These are phyloP conservation scores for Hygrocybe punicea DNA, from an alignment of 768 basidiomycete species.

Conservation along the genomic window DNA sequence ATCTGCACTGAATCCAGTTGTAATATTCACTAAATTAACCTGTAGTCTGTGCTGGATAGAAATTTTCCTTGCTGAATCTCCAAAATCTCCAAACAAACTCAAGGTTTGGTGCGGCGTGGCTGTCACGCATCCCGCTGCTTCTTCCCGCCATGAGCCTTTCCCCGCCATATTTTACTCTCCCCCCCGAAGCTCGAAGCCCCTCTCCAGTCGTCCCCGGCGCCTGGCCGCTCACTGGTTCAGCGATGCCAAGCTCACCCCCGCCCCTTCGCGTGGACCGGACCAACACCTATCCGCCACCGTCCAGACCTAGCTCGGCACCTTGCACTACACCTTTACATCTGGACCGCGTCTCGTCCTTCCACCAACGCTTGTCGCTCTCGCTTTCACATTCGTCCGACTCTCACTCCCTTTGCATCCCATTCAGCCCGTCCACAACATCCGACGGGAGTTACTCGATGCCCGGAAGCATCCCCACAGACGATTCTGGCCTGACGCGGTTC, in stretches of 20 bases:
- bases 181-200: background rate
- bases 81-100: background rate
- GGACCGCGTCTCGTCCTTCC: conserved; percentile 28
- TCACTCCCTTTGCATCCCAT: background rate
- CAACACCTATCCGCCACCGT: conserved; percentile 18
- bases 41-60: conserved; percentile 8
- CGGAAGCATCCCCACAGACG: conserved; percentile 14
- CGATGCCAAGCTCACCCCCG: background rate
- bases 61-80: conserved; percentile 2
- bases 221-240: conserved; percentile 35
- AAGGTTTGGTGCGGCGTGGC: background rate
- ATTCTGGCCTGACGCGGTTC: conserved; percentile 23
- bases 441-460: conserved; percentile 14
- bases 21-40: conserved; percentile 12
- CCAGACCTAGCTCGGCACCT: background rate
- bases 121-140: background rate
- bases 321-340: conserved; percentile 19
- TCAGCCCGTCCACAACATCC: conserved; percentile 6
- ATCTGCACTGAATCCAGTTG: too few species aligned
- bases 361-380: conserved; percentile 23
- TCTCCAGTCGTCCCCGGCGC: conserved; percentile 40
- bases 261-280: conserved; percentile 16
- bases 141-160: conserved; percentile 7
- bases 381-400: conserved; percentile 1
- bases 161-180: background rate